Evolutionary conservation across 257 asterid genomes (phyloP).

Genomic region (Coffea eugenioides): DNA sequence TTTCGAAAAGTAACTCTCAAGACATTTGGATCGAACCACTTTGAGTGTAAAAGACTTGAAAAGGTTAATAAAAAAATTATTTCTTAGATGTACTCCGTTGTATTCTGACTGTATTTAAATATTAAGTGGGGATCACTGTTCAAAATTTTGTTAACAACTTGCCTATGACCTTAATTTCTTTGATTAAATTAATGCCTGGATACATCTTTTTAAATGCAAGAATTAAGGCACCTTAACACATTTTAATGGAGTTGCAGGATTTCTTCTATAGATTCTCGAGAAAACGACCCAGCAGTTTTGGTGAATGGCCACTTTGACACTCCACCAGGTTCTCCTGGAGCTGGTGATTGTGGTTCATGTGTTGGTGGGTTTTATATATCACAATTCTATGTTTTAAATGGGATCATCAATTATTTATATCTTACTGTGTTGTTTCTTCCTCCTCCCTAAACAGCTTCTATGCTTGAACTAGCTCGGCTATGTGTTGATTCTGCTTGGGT

Average conservation of each 20-base stretch:
- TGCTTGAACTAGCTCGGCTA: slow-evolving; percentile 89
- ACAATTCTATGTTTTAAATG: slow-evolving; percentile 3
- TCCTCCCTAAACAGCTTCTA: slow-evolving; percentile 56
- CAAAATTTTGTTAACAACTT: neutral
- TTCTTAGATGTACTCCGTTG: neutral
- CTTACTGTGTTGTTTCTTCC: slow-evolving; percentile 27
- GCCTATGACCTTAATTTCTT: neutral
- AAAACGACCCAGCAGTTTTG: slow-evolving; percentile 74
- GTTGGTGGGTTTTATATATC: slow-evolving; percentile 63
- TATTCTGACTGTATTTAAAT: neutral
- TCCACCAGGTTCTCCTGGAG: slow-evolving; percentile 95
- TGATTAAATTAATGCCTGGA: neutral
- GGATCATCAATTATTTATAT: slow-evolving; percentile 4
- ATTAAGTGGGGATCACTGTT: neutral
- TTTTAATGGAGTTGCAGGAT: slow-evolving; percentile 54
- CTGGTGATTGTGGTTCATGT: slow-evolving; percentile 99
- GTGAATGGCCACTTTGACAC: slow-evolving; percentile 90
- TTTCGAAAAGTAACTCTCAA: neutral
- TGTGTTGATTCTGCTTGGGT: slow-evolving; percentile 86
- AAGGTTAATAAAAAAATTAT: neutral
- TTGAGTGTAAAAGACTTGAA: neutral
- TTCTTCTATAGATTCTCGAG: slow-evolving; percentile 66
- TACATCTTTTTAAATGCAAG: neutral
- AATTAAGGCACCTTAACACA: slow-evolving; percentile 16
- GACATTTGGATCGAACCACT: neutral